These are phyloP conservation scores for Primulina eburnea DNA, from an alignment of 257 asterid species.

Conservation along the genomic window DNA sequence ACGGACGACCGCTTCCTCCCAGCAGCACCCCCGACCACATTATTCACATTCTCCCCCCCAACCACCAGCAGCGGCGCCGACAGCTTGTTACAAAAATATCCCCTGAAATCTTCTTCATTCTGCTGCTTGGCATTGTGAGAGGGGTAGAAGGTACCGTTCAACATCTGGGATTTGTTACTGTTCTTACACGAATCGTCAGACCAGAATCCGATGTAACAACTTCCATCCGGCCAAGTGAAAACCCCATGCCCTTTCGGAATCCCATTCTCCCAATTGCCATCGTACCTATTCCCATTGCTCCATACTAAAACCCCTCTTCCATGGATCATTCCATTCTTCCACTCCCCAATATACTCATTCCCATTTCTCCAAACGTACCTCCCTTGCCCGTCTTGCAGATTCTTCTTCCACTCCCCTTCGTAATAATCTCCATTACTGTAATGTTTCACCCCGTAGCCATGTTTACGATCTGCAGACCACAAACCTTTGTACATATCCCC, in stretches of 20 bases:
- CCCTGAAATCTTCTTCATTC: conserved; percentile 29
- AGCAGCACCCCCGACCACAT: conserved; percentile 30
- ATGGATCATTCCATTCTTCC: conserved; percentile 51
- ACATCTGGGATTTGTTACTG: conserved; percentile 19
- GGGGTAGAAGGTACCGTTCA: conserved; percentile 57
- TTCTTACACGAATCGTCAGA: conserved; percentile 30
- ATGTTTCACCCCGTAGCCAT: conserved; percentile 53
- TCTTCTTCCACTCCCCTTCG: conserved; percentile 59
- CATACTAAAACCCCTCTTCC: conserved; percentile 55
- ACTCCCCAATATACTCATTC: conserved; percentile 56
- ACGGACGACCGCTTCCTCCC: conserved; percentile 47
- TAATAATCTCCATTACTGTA: conserved; percentile 64
- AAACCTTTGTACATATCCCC: conserved; percentile 59
- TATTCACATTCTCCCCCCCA: conserved; percentile 37
- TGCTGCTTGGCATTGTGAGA: conserved; percentile 25
- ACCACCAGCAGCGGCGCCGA: conserved; percentile 43
- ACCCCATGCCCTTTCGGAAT: conserved; percentile 58
- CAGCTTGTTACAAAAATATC: conserved; percentile 36
- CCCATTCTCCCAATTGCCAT: conserved; percentile 62
- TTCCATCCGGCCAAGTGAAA: conserved; percentile 65
- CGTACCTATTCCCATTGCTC: conserved; percentile 51
- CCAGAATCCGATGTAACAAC: conserved; percentile 61
- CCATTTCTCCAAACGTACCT: conserved; percentile 62
- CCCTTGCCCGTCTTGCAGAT: conserved; percentile 68
- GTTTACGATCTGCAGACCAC: conserved; percentile 57